These are phyloP conservation scores for Solanum pimpinellifolium DNA, from an alignment of 257 asterid species.

Conservation along the genomic window DNA sequence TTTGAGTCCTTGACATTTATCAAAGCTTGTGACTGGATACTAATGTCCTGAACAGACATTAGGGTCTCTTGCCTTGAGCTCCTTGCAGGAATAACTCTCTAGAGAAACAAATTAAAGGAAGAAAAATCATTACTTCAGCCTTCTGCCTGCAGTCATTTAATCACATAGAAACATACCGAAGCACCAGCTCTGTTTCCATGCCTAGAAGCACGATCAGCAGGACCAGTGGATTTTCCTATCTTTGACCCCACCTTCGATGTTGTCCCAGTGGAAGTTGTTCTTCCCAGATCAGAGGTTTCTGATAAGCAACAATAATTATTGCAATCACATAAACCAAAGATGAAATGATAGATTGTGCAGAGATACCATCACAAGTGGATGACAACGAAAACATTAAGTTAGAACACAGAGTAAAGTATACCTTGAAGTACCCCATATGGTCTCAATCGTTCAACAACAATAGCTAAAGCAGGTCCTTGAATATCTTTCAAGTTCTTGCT, in stretches of 20 bases:
- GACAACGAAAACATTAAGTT: background rate
- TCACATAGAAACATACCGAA: slow-evolving; percentile 39
- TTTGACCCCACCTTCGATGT: slow-evolving; percentile 58
- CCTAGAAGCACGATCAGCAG: slow-evolving; percentile 54
- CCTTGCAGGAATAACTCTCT: slow-evolving; percentile 68
- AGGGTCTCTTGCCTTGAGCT: slow-evolving; percentile 72
- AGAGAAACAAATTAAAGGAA: slow-evolving; percentile 4
- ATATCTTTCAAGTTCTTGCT: slow-evolving; percentile 82
- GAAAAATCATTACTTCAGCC: background rate
- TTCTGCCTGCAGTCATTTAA: background rate
- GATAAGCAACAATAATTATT: slow-evolving; percentile 12
- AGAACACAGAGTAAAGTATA: slow-evolving; percentile 2
- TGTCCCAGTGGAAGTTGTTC: slow-evolving; percentile 38
- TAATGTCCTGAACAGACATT: slow-evolving; percentile 73
- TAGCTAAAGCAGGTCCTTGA: slow-evolving; percentile 94
- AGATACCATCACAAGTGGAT: background rate
- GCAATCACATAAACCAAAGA: background rate
- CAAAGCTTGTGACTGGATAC: slow-evolving; percentile 73
- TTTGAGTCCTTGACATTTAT: slow-evolving; percentile 77
- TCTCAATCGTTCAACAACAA: slow-evolving; percentile 75
- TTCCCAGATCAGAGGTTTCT: slow-evolving; percentile 58
- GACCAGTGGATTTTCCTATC: slow-evolving; percentile 56
- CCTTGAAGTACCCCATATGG: slow-evolving; percentile 61
- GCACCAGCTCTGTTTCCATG: slow-evolving; percentile 70
- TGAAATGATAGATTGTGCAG: background rate